phyloP scores from a whole-genome alignment of 192 early-diverging fungal species.

The Piromyces sp. region DNA sequence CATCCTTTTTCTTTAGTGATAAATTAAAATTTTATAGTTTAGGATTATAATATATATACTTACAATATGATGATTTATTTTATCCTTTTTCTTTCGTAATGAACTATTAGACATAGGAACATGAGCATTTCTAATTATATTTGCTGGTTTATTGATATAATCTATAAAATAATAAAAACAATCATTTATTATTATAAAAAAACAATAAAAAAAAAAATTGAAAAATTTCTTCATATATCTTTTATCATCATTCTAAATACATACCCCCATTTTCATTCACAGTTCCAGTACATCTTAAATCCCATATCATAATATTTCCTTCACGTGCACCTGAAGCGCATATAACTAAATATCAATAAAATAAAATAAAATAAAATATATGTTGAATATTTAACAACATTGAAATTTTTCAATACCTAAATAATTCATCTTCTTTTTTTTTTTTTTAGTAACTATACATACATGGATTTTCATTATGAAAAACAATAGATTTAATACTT shows the following conservation, averaged over 20 bases:
- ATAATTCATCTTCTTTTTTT: too few species aligned
- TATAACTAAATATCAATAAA: too few species aligned
- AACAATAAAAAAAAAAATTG: too few species aligned
- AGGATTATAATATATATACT: too few species aligned
- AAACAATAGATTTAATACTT: slow-evolving; percentile 52
- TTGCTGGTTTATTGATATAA: slow-evolving; percentile 15
- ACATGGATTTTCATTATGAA: slow-evolving; percentile 36
- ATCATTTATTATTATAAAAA: too few species aligned
- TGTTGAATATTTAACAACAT: too few species aligned
- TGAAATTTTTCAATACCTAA: too few species aligned
- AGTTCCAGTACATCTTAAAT: slow-evolving; percentile 39
- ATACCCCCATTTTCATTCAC: slow-evolving; percentile 12
- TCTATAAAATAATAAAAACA: background rate
- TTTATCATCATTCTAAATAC: too few species aligned
- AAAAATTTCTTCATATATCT: too few species aligned
- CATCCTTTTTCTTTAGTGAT: too few species aligned
- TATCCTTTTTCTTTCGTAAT: slow-evolving; percentile 3
- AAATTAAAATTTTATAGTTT: too few species aligned
- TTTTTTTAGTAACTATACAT: slow-evolving; percentile 10
- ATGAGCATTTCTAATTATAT: slow-evolving; percentile 27
- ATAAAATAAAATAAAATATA: too few species aligned
- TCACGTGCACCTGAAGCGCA: slow-evolving; percentile 57
- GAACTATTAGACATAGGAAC: background rate
- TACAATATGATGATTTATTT: background rate
- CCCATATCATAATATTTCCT: slow-evolving; percentile 58